Evolutionary conservation across 352 stramenopile genomes (phyloP), one percentile per base, ranked within the genome.

Genomic region (Halophytophthora batemanensis): DNA sequence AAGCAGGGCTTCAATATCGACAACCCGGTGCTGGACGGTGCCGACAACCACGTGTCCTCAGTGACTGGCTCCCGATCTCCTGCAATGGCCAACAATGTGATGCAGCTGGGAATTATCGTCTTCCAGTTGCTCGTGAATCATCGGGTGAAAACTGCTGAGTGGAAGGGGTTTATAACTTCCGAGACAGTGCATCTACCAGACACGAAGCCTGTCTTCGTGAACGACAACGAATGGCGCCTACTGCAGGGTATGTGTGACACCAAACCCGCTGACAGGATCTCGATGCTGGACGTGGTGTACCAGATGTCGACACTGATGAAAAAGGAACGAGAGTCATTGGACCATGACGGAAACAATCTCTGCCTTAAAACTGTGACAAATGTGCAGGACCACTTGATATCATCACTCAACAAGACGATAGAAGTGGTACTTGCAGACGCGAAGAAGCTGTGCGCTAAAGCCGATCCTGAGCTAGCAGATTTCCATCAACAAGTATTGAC

Each of bases 171-270:
- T 6, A 12, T 22, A 19, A n/a, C 22, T 11, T 12, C 23, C 14
- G 12, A 22, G 15, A 28, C 25, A 33, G 33, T 45, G 4, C n/a
- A 14, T 23, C 49, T 59, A 40, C 50, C 56, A 15, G 22, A 48
- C 6, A 10, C 37, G 28, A 41, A 33, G 19, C 49, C 43, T 29
- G 15, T 48, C 5, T 64, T 54, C 3, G 35, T 64, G 3, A 36
- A 50, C 19, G 21, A 47, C 6, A 38, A 10, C 18, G 50, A 54
- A 45, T 64, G 50, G 56, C n/a, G n/a, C n/a, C n/a, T n/a, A n/a
- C n/a, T n/a, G n/a, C n/a, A n/a, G n/a, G n/a, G n/a, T n/a, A n/a
- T 59, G 50, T 64, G 56, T 28, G 34, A 33, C 29, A 13, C 44
- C 37, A 38, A 52, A 19, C 21, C 45, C 25, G 17, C 14, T 6